phyloP scores from a whole-genome alignment of 1,139 yeast genomes.

The Lodderomyces metapsilosis region DNA sequence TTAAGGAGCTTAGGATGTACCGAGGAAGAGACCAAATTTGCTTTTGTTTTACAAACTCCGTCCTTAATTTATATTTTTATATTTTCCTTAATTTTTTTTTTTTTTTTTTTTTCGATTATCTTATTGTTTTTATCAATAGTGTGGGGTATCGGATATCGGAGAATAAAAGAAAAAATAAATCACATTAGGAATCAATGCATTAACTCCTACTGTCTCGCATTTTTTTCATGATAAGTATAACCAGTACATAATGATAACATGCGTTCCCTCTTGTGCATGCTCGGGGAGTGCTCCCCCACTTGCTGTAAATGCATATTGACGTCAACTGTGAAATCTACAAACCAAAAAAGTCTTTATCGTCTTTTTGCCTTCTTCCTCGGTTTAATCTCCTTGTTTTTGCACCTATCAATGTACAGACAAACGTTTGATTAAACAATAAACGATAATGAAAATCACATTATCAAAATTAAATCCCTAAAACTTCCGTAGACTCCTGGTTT shows the following conservation, averaged over 20 bases:
- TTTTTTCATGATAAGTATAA: too few relatives aligned
- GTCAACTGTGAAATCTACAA: too few relatives aligned
- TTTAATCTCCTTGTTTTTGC: too few relatives aligned
- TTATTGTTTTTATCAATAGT: neutral
- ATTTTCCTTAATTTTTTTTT: neutral
- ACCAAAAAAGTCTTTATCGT: too few relatives aligned
- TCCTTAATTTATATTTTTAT: neutral
- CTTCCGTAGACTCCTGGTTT: neutral
- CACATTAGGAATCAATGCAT: neutral
- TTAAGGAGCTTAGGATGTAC: too few relatives aligned
- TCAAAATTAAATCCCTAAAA: neutral
- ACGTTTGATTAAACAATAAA: neutral
- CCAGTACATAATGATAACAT: too few relatives aligned
- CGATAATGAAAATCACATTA: neutral
- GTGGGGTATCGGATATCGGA: conserved; percentile 2
- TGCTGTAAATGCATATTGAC: too few relatives aligned
- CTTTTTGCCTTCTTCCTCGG: too few relatives aligned
- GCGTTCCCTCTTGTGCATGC: too few relatives aligned
- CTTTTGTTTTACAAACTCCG: too few relatives aligned
- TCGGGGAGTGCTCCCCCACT: too few relatives aligned
- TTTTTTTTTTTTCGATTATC: neutral
- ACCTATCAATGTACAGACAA: neutral
- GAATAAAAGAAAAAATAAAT: neutral
- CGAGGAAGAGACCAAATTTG: too few relatives aligned
- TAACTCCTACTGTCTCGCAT: conserved; percentile 1